Conservation (phyloP, 176 grass and related monocot genomes). For the Carex cristatella region DNA sequence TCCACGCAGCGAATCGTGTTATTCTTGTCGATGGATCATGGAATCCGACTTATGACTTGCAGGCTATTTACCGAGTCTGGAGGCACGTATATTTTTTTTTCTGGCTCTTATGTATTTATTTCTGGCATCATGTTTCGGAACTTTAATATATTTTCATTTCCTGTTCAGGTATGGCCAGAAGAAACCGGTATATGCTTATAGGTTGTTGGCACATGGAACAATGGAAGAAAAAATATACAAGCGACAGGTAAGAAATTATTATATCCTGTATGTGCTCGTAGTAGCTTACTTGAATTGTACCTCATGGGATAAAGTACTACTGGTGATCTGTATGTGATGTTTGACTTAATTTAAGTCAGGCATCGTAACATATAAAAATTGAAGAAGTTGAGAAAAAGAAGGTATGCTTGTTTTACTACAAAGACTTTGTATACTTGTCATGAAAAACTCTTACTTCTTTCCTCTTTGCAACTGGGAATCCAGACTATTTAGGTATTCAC, state of each 20-base stretch:
- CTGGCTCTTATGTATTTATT: constrained; percentile 1
- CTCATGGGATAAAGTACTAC: background rate
- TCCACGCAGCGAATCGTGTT: constrained; percentile 92
- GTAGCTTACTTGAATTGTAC: background rate
- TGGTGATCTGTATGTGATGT: background rate
- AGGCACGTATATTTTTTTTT: constrained; percentile 44
- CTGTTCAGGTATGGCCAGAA: constrained; percentile 80
- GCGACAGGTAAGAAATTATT: constrained; percentile 57
- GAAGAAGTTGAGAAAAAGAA: background rate
- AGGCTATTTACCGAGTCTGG: constrained; percentile 99
- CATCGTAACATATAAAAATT: background rate
- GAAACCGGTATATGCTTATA: constrained; percentile 91
- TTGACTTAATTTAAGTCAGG: background rate
- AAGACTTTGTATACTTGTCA: background rate
- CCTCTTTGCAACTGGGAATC: background rate
- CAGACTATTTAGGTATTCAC: background rate
- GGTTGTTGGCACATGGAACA: constrained; percentile 85
- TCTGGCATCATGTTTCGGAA: constrained; percentile 12
- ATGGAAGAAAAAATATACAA: constrained; percentile 99
- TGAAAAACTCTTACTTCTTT: background rate
- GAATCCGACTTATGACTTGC: constrained; percentile 98
- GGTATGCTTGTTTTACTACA: background rate
- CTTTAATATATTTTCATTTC: background rate
- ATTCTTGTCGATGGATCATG: constrained; percentile 96
- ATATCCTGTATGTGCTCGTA: background rate